These are phyloP conservation scores for Penicillium arizonense DNA, from an alignment of 495 filamentous ascomycete genomes.

Conservation along the genomic window DNA sequence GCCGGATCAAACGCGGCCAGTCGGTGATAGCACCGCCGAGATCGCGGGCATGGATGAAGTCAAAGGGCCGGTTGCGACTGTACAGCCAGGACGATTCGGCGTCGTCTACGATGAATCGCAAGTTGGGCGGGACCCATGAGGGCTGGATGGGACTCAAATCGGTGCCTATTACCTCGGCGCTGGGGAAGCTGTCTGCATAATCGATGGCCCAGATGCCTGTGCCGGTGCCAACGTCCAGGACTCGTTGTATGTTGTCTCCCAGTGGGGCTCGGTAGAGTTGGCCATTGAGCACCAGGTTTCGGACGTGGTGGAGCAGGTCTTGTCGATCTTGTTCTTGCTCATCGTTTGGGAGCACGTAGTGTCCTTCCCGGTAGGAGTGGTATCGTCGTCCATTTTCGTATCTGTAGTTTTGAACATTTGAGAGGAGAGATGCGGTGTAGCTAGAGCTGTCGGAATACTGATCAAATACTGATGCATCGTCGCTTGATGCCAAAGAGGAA, in stretches of 20 bases:
- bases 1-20: constrained; percentile 38
- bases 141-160: constrained; percentile 34
- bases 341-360: constrained; percentile 56
- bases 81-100: constrained; percentile 51
- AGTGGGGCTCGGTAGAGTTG: constrained; percentile 61
- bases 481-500: constrained; percentile 13
- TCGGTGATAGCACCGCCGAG: constrained; percentile 47
- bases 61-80: constrained; percentile 37
- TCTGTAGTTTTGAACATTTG: constrained; percentile 22
- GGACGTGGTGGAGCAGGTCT: constrained; percentile 50
- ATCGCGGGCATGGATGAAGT: constrained; percentile 48
- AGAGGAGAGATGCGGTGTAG: constrained; percentile 25
- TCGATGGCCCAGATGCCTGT: constrained; percentile 64
- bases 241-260: constrained; percentile 50
- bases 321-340: constrained; percentile 41
- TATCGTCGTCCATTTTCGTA: constrained; percentile 66
- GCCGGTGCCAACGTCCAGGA: constrained; percentile 69
- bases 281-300: constrained; percentile 52
- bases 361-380: constrained; percentile 63
- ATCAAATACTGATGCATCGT: constrained; percentile 19
- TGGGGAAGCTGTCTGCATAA: constrained; percentile 54
- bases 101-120: constrained; percentile 49
- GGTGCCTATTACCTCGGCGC: constrained; percentile 45
- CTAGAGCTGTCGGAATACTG: constrained; percentile 22
- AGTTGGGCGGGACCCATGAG: constrained; percentile 46